Evolutionary conservation across 257 asterid genomes (phyloP), one percentile per base, ranked within the genome.

Genomic region (Jacaranda mimosifolia): DNA sequence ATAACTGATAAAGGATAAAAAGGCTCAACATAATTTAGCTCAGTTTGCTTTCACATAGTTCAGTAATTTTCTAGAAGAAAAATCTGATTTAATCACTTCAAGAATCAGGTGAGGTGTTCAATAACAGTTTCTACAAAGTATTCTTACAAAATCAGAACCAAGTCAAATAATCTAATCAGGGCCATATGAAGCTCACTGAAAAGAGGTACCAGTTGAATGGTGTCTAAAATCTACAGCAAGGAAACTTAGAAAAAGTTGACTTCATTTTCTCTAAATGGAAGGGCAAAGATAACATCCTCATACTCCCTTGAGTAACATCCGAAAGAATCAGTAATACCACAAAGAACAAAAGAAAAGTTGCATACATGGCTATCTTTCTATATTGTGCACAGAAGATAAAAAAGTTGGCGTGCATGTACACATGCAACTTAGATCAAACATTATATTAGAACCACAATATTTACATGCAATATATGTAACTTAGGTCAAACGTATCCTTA

Each of bases 401-500:
- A 42, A 35, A 49, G 75, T 15, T 3, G 13, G 10, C 42, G 9
- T 55, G 52, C 18, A 26, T 26, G 32, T 26, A 26, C 32, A 26
- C 32, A 26, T 26, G 32, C 32, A 26, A 26, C 32, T 26, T 26
- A 26, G 32, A 26, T 26, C 32, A 26, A 26, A 26, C 32, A 26
- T 26, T 26, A 26, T 26, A 26, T 26, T 26, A 26, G 32, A 2
- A 26, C 32, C 32, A 26, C 32, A 26, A 1, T 26, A 26, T 26
- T 26, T 26, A 26, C 32, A 70, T 17, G 12, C 32, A 17, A 13
- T 40, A 35, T 39, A 18, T 18, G 45, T 3, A 42, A 40, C 21
- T 56, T 72, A 71, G 40, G 40, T 71, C 56, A 40, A 55, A 26
- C 14, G 57, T 18, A 57, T 72, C 55, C 45, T 42, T 40, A 56